phyloP scores from a whole-genome alignment of 495 filamentous ascomycete species.

The Lophiostoma macrostomum region DNA sequence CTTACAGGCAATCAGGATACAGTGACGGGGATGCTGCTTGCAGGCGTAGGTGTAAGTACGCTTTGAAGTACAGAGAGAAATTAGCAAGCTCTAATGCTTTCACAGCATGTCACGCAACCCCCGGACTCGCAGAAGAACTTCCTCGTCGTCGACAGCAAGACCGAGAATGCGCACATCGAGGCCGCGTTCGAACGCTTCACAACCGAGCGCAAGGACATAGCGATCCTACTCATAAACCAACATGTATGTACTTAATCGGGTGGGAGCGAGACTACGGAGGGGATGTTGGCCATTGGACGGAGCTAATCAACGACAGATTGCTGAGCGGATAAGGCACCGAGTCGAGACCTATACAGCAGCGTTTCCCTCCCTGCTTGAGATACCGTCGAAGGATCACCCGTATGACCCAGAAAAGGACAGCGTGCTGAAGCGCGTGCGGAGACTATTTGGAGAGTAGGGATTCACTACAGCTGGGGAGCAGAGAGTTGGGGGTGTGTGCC shows the following conservation, averaged over 20 bases:
- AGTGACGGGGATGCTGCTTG: slow-evolving; percentile 88
- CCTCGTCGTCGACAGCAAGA: slow-evolving; percentile 91
- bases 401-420: slow-evolving; percentile 99
- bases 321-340: slow-evolving; percentile 84
- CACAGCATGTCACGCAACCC: slow-evolving; percentile 70
- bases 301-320: slow-evolving; percentile 58
- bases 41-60: slow-evolving; percentile 92
- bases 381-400: slow-evolving; percentile 97
- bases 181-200: slow-evolving; percentile 88
- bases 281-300: too few relatives aligned
- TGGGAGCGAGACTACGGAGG: too few relatives aligned
- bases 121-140: slow-evolving; percentile 95
- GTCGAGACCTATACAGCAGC: slow-evolving; percentile 72
- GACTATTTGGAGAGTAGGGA: slow-evolving; percentile 81
- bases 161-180: slow-evolving; percentile 82
- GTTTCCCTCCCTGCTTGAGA: slow-evolving; percentile 81
- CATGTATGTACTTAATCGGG: too few relatives aligned
- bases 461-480: background rate
- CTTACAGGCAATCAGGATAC: slow-evolving; percentile 63
- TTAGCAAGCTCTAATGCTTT: slow-evolving; percentile 39
- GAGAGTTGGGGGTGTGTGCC: background rate
- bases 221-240: slow-evolving; percentile 94
- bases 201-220: slow-evolving; percentile 87
- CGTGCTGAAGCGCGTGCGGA: slow-evolving; percentile 83
- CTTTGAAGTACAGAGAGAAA: background rate